Evolutionary conservation across 192 early-diverging fungal genomes (phyloP).

Genomic region (Allomyces macrogynus): DNA sequence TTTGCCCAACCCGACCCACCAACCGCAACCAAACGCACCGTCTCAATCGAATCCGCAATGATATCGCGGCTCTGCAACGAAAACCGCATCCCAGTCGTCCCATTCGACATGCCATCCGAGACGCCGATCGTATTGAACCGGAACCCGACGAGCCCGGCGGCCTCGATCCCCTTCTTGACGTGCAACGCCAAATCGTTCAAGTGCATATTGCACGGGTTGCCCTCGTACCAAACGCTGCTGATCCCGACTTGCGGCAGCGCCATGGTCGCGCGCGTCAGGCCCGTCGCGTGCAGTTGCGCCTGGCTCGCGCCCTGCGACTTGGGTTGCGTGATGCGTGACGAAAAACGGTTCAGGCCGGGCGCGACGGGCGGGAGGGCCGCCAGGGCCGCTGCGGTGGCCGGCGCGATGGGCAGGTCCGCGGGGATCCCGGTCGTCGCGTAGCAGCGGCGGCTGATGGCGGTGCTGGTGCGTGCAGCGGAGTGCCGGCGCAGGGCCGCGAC

Average conservation of each 20-base stretch:
- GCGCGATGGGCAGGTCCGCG: background rate
- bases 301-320: slow-evolving; percentile 90
- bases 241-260: slow-evolving; percentile 87
- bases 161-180: slow-evolving; percentile 83
- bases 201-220: slow-evolving; percentile 99
- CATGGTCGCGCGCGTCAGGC: slow-evolving; percentile 63
- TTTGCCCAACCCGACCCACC: no score
- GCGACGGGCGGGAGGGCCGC: background rate
- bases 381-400: background rate
- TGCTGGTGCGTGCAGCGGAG: no score
- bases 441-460: no score
- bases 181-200: slow-evolving; percentile 62
- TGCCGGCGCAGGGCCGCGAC: no score
- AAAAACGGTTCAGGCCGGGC: slow-evolving; percentile 54
- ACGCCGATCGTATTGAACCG: slow-evolving; percentile 99
- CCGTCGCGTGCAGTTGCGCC: slow-evolving; percentile 96
- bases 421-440: no score
- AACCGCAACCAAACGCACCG: slow-evolving; percentile 29
- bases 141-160: slow-evolving; percentile 75
- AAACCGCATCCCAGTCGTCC: slow-evolving; percentile 87
- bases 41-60: slow-evolving; percentile 98
- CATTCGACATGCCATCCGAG: slow-evolving; percentile 93
- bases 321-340: slow-evolving; percentile 72
- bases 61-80: slow-evolving; percentile 93
- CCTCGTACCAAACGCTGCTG: slow-evolving; percentile 94